Evolutionary conservation across 257 asterid species (phyloP).

Genomic region (Jacaranda copaia): DNA sequence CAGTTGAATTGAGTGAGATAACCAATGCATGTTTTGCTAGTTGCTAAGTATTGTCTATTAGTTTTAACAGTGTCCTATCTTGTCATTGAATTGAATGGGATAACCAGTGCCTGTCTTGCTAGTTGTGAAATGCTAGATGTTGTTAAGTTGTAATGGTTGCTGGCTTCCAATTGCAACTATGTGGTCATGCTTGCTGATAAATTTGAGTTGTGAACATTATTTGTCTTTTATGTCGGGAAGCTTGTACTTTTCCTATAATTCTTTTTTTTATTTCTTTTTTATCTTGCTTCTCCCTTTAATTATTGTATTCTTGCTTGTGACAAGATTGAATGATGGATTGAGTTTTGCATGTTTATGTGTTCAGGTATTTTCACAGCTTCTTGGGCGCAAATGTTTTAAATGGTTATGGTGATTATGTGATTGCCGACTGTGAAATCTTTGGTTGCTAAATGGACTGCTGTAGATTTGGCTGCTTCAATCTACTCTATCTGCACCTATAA

Average conservation of each 20-base stretch:
- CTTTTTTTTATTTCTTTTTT: background rate
- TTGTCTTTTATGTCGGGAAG: background rate
- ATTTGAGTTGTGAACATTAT: background rate
- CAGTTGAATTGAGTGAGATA: background rate
- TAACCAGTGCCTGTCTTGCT: background rate
- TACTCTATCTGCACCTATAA: conserved; percentile 72
- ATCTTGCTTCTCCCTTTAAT: background rate
- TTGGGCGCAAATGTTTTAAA: conserved; percentile 94
- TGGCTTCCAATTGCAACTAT: background rate
- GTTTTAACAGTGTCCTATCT: background rate
- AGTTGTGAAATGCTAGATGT: background rate
- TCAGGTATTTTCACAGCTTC: conserved; percentile 98
- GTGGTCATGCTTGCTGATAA: background rate
- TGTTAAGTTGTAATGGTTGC: background rate
- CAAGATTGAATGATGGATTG: conserved; percentile 54
- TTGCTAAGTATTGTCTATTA: background rate
- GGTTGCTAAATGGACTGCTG: conserved; percentile 92
- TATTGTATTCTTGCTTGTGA: background rate
- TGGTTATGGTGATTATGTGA: conserved; percentile 95
- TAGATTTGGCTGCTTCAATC: conserved; percentile 95
- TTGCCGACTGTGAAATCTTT: conserved; percentile 91
- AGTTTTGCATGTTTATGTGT: conserved; percentile 65
- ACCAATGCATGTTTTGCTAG: background rate
- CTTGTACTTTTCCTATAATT: background rate
- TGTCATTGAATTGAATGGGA: background rate